Evolutionary conservation across 179 eudicot species (phyloP), one percentile per base, ranked within the genome.

Genomic region (Camellia oleifera): DNA sequence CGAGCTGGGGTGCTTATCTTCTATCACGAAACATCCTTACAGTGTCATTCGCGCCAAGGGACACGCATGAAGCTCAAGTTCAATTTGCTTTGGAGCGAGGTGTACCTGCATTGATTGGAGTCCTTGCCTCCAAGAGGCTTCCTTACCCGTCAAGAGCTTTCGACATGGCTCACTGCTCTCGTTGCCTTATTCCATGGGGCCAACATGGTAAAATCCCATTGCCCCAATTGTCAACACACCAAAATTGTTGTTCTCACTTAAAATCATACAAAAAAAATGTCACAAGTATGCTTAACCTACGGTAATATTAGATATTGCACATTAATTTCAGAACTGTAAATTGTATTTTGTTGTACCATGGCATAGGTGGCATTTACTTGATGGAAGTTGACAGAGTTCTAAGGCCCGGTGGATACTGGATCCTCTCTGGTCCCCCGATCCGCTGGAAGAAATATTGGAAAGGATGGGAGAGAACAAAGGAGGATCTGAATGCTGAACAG

Each of bases 101-200:
- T 14, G 97, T 93, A 13, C 97, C 98, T 7, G 97, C 98, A 53
- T 63, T 93, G 82, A 90, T 94, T 50, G 98, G 97, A 64, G 89
- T 93, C 61, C 74, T 94, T 5, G 90, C 94, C 50, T 85, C 98
- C 50, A 90, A 87, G 74, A 82, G 97, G 72, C 93, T 94, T 44
- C 98, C 98, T 56, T 94, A 91, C 83, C 98, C 98, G 0, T 91
- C 98, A 0, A 87, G 96, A 78, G 91, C 97, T 65, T 92, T 94
- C 57, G 98, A 94, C 79, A 89, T 94, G 94, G 98, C 98, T 78
- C 98, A 94, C 85, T 94, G 98, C 80, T 94, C 98, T 52, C 97
- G 98, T 63, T 94, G 98, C 79, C 93, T 94, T 83, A 93, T 94
- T 77, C 98, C 97, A 4, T 94, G 98, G 98, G 89, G 86, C 50